Base-by-base conservation (phyloP, 2,329 filamentous ascomycete genomes). In the Nakataea oryzae region DNA sequence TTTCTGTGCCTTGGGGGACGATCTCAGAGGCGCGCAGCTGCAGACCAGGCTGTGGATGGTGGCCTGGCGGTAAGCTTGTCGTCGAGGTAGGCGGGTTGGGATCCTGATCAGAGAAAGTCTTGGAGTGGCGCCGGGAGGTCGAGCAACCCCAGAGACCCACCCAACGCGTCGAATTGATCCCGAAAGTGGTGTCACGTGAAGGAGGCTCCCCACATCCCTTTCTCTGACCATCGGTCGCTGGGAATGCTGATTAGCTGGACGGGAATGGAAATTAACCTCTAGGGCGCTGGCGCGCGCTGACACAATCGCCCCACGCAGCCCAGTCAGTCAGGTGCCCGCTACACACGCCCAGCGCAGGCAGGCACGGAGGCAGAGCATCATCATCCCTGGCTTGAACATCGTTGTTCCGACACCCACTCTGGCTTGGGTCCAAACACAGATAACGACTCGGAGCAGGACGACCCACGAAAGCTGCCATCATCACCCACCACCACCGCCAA, bases 71-170 rank as follows among this genome's bases (percentile, higher is more conserved):
- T 50, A n/a, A 6, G 41, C 3, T 5, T 7, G 41, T 50, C 17
- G 41, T 50, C 8, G 41, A n/a, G 7, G 21, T n/a, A n/a, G 41
- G 41, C 21, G 41, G 41, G 41, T 24, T n/a, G 41, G 41, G 41
- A 50, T 50, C 17, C 41, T n/a, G 41, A 11, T 17, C 41, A n/a
- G 24, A 47, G 41, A 50, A 50, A 50, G 41, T 50, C 21, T 50
- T 50, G 17, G 13, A n/a, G 41, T n/a, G 41, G 41, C 41, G 41
- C 41, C 41, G 21, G 21, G 27, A 56, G 28, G 59, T 60, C 17
- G 59, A 60, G 30, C 58, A 59, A 50, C 30, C n/a, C 32, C 58
- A 59, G 29, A 56, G 54, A 54, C 54, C 59, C 59, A 60, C 59
- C 50, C 54, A 54, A 60, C 59, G 59, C 59, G 59, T 60, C 59